phyloP scores from a whole-genome alignment of 345 rosid genomes.

The Populus deltoides region DNA sequence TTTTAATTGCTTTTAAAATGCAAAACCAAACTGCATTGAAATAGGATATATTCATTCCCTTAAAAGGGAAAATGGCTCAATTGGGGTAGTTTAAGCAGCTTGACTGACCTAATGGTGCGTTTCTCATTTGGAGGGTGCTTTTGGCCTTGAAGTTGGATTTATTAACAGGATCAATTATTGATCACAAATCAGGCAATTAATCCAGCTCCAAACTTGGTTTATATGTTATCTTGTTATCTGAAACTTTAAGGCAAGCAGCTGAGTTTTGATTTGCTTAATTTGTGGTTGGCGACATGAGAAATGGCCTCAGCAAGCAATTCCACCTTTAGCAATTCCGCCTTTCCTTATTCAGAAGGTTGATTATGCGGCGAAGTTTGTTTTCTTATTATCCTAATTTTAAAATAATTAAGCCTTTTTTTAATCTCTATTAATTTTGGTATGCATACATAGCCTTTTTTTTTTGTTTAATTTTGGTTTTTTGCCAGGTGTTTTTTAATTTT shows the following conservation, averaged over 20 bases:
- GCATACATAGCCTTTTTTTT: no score
- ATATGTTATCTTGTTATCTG: conserved; percentile 13
- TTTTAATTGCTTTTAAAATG: no score
- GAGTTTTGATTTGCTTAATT: conserved; percentile 1
- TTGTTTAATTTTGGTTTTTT: no score
- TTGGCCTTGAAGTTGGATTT: background rate
- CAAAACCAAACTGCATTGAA: no score
- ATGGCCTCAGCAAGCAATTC: conserved; percentile 4
- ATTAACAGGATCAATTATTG: no score
- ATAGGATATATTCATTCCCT: background rate
- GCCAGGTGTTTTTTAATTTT: no score
- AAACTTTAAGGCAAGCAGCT: conserved; percentile 22
- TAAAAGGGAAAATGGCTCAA: background rate
- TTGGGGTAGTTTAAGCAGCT: background rate
- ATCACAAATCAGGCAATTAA: background rate
- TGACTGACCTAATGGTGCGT: background rate
- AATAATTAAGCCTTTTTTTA: background rate
- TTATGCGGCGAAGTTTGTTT: conserved; percentile 22
- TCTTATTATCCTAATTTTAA: conserved; percentile 2
- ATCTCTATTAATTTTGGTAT: no score
- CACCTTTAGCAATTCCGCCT: conserved; percentile 25
- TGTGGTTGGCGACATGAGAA: conserved; percentile 18
- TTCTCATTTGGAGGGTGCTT: background rate
- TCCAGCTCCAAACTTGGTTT: background rate
- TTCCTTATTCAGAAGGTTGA: conserved; percentile 24